Base-by-base conservation (phyloP, 176 grass and related monocot species). In the Hyparrhenia diplandra region DNA sequence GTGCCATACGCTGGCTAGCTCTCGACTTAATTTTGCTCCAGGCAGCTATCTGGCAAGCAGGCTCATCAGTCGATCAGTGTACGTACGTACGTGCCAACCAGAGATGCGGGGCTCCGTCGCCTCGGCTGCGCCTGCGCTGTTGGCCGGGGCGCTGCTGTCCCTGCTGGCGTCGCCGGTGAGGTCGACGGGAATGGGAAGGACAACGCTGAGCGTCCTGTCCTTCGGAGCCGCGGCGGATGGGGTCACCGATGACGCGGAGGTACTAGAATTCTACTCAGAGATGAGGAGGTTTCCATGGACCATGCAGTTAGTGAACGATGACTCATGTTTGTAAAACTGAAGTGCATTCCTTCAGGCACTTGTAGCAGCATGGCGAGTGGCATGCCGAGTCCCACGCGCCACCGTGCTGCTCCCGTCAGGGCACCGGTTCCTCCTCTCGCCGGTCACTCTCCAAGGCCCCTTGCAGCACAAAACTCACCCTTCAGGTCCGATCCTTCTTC, bases 191-290 rank as follows among this genome's bases (percentile, higher is more conserved):
- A 91, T 68, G 81, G 75, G 70, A 12, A 91, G 85, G 51, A 81
- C 71, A 18, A 52, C 47, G 10, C 78, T 92, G 10, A 90, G 82
- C 45, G 69, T 90, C 58, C 23, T 90, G 64, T 84, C 85, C 11
- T 95, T 92, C 85, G 90, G 93, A 71, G 93, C 90, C 20, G 64
- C 47, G 18, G 93, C 78, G 72, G 68, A 95, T 42, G 31, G 93
- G 17, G 30, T 84, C 61, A 57, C 81, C 21, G 93, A 95, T 40
- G 93, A 95, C 77, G 69, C 93, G 1, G 80, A 90, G 93, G 92
- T 30, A 30, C 25, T 29, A 42, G 29, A 85, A 67, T 41, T 57
- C 14, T 59, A 61, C 0, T 13, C 1, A 12, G n/a, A n/a, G n/a
- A n/a, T n/a, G 20, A 59, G 8, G 57, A 60, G 57, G 4, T 60